Evolutionary conservation across 2,329 filamentous ascomycete genomes (phyloP).

Genomic region (Xylariaceae sp.): DNA sequence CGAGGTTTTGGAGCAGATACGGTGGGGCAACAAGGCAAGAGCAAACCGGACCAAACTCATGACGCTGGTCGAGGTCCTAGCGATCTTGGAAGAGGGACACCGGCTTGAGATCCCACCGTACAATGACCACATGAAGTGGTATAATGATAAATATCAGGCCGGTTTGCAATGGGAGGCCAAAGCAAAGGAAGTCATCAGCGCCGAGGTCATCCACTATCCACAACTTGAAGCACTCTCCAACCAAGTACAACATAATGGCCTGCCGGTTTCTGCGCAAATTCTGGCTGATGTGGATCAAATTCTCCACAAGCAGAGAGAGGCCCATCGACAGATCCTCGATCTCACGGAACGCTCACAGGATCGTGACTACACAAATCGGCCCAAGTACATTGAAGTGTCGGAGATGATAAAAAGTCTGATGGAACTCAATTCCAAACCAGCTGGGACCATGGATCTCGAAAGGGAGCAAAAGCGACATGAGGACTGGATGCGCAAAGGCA

Average conservation of each 20-base stretch:
- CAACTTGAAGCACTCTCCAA: conserved; percentile 86
- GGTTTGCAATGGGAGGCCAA: conserved; percentile 90
- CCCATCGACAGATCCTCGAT: conserved; percentile 78
- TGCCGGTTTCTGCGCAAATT: conserved; percentile 79
- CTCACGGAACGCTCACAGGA: conserved; percentile 72
- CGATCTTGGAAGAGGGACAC: conserved; percentile 69
- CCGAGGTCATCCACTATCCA: conserved; percentile 85
- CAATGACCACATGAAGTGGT: conserved; percentile 71
- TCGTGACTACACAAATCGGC: conserved; percentile 67
- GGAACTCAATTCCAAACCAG: conserved; percentile 86
- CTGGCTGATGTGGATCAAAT: conserved; percentile 81
- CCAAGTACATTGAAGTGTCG: conserved; percentile 82
- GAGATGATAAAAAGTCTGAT: conserved; percentile 82
- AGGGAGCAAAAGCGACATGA: conserved; percentile 92
- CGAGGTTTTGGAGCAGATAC: conserved; percentile 72
- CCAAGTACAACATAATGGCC: conserved; percentile 60
- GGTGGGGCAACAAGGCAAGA: conserved; percentile 77
- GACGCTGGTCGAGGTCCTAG: conserved; percentile 68
- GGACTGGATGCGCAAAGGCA: conserved; percentile 98
- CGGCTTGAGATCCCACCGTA: conserved; percentile 71
- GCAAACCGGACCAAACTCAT: conserved; percentile 56
- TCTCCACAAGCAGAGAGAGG: conserved; percentile 89
- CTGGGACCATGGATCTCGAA: conserved; percentile 85
- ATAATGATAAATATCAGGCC: conserved; percentile 65
- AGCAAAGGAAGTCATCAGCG: conserved; percentile 85